Evolutionary conservation across 257 asterid species (phyloP).

Genomic region (Solanum pimpinellifolium): DNA sequence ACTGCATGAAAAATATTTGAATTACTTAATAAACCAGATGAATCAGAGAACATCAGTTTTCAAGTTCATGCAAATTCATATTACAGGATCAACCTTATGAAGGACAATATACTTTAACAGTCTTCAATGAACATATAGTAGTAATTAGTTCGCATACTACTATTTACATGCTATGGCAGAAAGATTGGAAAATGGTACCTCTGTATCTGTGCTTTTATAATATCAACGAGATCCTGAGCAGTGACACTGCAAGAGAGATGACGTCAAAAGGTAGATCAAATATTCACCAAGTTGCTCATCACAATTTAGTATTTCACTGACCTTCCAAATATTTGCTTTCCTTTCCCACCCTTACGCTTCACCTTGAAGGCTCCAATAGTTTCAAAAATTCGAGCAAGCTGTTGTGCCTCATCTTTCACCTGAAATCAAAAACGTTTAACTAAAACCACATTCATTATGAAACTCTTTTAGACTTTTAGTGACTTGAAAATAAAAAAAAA

Average conservation of each 20-base stretch:
- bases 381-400: slow-evolving; percentile 78
- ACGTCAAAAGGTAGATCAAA: not conserved
- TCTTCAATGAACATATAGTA: not conserved
- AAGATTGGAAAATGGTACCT: slow-evolving; percentile 38
- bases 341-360: slow-evolving; percentile 96
- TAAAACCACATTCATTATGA: not conserved
- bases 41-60: not conserved
- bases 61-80: not conserved
- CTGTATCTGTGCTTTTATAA: slow-evolving; percentile 91
- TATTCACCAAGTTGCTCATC: not conserved
- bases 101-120: not conserved
- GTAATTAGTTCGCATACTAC: not conserved
- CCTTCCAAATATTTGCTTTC: slow-evolving; percentile 93
- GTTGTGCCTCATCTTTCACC: slow-evolving; percentile 95
- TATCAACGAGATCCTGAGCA: slow-evolving; percentile 91
- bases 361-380: slow-evolving; percentile 98
- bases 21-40: not conserved
- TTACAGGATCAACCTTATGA: not conserved
- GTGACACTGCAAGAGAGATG: slow-evolving; percentile 54
- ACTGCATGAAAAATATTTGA: no score
- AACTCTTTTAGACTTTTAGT: not conserved
- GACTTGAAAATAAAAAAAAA: not conserved
- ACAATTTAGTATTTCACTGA: slow-evolving; percentile 7
- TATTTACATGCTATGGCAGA: not conserved
- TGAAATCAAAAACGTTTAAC: slow-evolving; percentile 2